phyloP scores from a whole-genome alignment of 2,329 filamentous ascomycete species.

The Magnaporthales sp. region DNA sequence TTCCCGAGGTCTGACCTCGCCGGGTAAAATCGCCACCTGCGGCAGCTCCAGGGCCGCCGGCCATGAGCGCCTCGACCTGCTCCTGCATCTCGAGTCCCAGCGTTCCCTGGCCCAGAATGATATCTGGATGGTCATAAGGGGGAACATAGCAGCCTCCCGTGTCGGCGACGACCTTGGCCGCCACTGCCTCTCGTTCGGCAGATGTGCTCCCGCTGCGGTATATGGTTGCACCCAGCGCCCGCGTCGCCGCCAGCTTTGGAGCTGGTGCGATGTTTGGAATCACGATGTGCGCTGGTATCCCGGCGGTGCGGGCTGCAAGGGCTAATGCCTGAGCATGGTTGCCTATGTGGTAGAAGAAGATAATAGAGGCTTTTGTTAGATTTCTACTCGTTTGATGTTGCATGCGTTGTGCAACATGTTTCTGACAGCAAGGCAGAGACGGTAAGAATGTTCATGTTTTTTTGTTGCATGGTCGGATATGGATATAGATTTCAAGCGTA shows the following conservation, averaged over 20 bases:
- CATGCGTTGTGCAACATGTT: no score
- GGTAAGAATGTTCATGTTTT: no score
- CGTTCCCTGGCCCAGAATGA: constrained; percentile 91
- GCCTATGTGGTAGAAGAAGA: constrained; percentile 37
- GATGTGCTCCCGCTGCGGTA: constrained; percentile 76
- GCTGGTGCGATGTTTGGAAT: constrained; percentile 83
- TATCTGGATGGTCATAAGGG: constrained; percentile 87
- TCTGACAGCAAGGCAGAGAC: no score
- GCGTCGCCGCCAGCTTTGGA: constrained; percentile 80
- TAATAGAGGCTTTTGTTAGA: neutral
- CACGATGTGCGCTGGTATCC: constrained; percentile 76
- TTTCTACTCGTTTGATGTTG: neutral
- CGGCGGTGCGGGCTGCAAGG: constrained; percentile 66
- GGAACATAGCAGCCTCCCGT: constrained; percentile 76
- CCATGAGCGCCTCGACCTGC: constrained; percentile 54
- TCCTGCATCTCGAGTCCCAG: constrained; percentile 71
- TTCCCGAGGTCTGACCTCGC: constrained; percentile 5
- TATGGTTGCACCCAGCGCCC: constrained; percentile 67
- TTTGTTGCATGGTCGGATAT: no score
- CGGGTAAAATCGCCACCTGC: constrained; percentile 10
- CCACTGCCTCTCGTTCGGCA: constrained; percentile 71
- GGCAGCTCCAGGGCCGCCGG: constrained; percentile 15
- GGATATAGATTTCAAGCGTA: no score
- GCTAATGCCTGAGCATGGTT: constrained; percentile 93
- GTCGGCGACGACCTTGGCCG: constrained; percentile 55